A percentile compares a stretch with the other conserved stretches of the same genome.
These are phyloP conservation scores for Verticillium longisporum DNA, from an alignment of 2,329 filamentous ascomycete species.

Conservation along the genomic window DNA sequence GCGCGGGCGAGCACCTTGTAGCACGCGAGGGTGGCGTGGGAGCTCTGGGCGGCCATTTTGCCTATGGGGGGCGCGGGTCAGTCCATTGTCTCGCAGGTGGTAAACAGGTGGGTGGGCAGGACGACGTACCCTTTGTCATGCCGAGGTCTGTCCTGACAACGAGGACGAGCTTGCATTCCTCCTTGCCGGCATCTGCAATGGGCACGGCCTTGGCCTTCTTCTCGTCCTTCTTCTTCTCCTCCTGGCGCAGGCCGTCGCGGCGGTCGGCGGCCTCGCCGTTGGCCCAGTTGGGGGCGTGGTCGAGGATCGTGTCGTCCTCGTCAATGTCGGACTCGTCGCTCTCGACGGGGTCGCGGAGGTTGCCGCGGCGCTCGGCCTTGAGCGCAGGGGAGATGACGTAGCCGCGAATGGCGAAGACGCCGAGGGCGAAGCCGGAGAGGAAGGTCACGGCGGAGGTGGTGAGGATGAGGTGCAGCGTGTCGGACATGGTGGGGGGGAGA, in stretches of 20 bases:
- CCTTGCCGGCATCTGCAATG: constrained; percentile 33
- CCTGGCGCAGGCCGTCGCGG: constrained; percentile 44
- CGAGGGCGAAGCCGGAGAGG: constrained; percentile 73
- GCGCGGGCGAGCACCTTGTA: constrained; percentile 72
- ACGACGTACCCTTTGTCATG: constrained; percentile 92
- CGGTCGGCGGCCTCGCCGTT: constrained; percentile 55
- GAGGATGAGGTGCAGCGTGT: constrained; percentile 48
- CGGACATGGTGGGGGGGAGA: constrained; percentile 18
- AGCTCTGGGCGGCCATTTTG: constrained; percentile 94
- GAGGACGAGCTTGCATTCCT: constrained; percentile 92
- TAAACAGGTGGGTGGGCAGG: too few species aligned
- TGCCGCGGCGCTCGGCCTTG: constrained; percentile 48
- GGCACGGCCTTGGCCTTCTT: constrained; percentile 26
- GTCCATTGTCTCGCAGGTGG: not conserved
- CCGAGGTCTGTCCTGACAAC: constrained; percentile 90
- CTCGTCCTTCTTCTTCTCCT: constrained; percentile 32
- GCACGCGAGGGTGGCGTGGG: constrained; percentile 93
- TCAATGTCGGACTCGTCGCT: constrained; percentile 64
- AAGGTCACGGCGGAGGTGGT: constrained; percentile 69
- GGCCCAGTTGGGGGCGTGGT: constrained; percentile 62
- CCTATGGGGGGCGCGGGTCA: constrained; percentile 45
- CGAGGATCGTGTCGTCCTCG: constrained; percentile 50
- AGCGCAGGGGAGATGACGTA: constrained; percentile 53
- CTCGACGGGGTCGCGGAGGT: constrained; percentile 54
- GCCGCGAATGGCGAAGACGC: constrained; percentile 61